A percentile compares a stretch with the other conserved stretches of the same genome.
Evolutionary conservation across 2,329 filamentous ascomycete genomes (phyloP).

Genomic region (Colletotrichum coccodes): DNA sequence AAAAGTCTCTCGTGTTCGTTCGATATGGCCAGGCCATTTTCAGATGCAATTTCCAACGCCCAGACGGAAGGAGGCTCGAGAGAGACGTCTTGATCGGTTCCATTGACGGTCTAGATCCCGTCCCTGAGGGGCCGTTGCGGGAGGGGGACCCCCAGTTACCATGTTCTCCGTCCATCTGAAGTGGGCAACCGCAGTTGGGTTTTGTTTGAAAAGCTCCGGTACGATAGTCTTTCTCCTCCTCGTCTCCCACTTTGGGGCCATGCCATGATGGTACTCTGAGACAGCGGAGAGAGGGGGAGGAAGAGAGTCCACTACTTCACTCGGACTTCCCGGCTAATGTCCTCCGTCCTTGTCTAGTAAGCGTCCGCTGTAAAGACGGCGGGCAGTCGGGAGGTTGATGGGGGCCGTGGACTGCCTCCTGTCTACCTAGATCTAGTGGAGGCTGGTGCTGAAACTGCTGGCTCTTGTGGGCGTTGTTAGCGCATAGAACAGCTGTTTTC

Average conservation of each 20-base stretch:
- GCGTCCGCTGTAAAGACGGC: neutral
- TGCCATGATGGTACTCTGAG: neutral
- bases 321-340: neutral
- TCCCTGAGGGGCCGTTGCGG: slow-evolving; percentile 1
- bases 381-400: neutral
- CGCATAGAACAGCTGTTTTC: slow-evolving; percentile 14
- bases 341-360: neutral
- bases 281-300: neutral
- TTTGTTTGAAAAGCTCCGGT: slow-evolving; percentile 11
- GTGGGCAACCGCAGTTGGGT: slow-evolving; percentile 11
- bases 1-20: slow-evolving; percentile 26
- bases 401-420: neutral
- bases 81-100: slow-evolving; percentile 9
- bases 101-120: slow-evolving; percentile 23
- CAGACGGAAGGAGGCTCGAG: slow-evolving; percentile 10
- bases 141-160: slow-evolving; percentile 6
- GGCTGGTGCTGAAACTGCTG: slow-evolving; percentile 20
- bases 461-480: slow-evolving; percentile 22
- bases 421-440: slow-evolving; percentile 4
- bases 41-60: slow-evolving; percentile 31
- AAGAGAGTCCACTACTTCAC: neutral
- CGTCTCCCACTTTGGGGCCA: neutral
- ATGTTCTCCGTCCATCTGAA: slow-evolving; percentile 20
- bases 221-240: neutral
- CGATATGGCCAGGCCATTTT: slow-evolving; percentile 28